Evolutionary conservation across 495 filamentous ascomycete species (phyloP).

Genomic region (Talaromyces borbonicus): DNA sequence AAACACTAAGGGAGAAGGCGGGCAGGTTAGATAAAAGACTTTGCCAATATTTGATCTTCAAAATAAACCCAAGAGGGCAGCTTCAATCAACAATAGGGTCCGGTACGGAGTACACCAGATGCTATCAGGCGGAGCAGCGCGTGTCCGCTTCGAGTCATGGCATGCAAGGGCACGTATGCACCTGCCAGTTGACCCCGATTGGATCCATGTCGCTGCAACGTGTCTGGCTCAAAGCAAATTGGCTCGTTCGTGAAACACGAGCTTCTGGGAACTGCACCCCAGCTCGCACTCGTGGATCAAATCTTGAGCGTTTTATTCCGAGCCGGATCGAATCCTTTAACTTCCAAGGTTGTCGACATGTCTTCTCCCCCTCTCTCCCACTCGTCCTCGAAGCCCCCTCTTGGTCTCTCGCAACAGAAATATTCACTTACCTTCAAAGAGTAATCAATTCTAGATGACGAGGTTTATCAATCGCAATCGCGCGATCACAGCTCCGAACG

Average conservation of each 20-base stretch:
- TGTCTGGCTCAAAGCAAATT: neutral
- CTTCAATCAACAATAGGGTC: neutral
- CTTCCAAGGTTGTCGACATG: neutral
- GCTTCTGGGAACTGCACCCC: neutral
- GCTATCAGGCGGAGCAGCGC: neutral
- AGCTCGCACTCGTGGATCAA: neutral
- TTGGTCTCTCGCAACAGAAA: too few species aligned
- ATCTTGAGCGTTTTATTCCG: neutral
- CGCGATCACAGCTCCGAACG: too few species aligned
- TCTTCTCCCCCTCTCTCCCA: neutral
- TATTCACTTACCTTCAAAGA: constrained; percentile 5
- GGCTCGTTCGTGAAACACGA: neutral
- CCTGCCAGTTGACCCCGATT: neutral
- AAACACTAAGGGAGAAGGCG: neutral
- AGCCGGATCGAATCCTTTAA: too few species aligned
- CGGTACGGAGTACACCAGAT: too few species aligned
- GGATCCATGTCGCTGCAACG: neutral
- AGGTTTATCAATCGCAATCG: too few species aligned
- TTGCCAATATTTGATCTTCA: too few species aligned
- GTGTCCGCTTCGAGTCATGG: neutral
- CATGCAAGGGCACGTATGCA: neutral
- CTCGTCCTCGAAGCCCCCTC: too few species aligned
- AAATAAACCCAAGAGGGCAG: neutral
- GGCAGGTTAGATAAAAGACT: neutral
- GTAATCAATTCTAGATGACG: too few species aligned